Evolutionary conservation across 2,329 filamentous ascomycete species (phyloP), one percentile per base, ranked within the genome.

Genomic region (Pyrenochaeta sp.): DNA sequence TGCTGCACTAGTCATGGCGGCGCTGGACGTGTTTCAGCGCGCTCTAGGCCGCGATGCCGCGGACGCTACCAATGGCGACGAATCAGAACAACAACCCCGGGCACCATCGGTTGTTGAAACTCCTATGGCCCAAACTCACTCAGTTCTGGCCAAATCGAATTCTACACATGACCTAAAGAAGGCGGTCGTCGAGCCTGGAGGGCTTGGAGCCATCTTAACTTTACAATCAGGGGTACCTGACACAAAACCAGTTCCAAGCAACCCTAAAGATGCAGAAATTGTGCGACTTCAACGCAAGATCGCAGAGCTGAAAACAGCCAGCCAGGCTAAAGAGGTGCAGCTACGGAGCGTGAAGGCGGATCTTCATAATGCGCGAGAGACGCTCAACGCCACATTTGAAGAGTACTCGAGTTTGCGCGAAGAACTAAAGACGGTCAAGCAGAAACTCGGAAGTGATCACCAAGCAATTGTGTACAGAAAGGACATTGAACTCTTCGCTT

Each of bases 401-500:
- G 73, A 75, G 49, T 71, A 72, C 50, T 61, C 71, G 5, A 66
- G 51, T 28, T 50, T 75, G 24, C 65, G 71, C 36, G 67, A 75
- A 47, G 72, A 76, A 36, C 62, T 74, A 55, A 75, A 71, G 48
- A 67, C 62, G 3, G 65, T 72, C 55, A 77, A 72, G 44, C 67
- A 73, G 25, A 68, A 59, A 7, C 56, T 75, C 27, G 72, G 64
- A 25, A 68, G 69, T 2, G 68, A 75, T 27, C 74, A 77, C 22
- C 74, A 77, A 58, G 64, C 72, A 12, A 57, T 71, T 42, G 56
- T 75, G 50, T 77, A 77, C 47, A 67, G 74, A 22, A 77, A 76
- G 47, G 74, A 77, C 47, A 77, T 77, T 45, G 74, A 77, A 49
- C 59, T 77, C 15, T 77, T 77, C 60, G 74, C 74, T 5, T 64